phyloP scores from a whole-genome alignment of 2,329 filamentous ascomycete genomes.

The Cladophialophora immunda region DNA sequence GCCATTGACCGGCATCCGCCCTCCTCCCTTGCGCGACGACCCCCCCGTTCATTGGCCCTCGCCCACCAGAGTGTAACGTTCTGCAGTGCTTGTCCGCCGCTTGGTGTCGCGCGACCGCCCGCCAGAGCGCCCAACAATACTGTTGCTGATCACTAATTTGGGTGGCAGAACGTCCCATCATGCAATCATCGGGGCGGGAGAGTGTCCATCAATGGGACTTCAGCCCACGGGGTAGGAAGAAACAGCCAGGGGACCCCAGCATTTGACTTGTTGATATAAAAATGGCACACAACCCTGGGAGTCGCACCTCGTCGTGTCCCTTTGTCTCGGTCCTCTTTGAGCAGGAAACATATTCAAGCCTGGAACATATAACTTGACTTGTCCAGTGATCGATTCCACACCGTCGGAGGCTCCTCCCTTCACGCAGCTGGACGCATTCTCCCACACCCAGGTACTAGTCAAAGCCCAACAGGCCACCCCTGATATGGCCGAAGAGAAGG shows the following conservation, averaged over 20 bases:
- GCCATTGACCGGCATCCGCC: constrained; percentile 16
- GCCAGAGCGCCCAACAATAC: constrained; percentile 1
- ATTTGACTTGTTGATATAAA: constrained; percentile 18
- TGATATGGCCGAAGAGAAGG: constrained; percentile 19
- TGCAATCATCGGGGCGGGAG: neutral
- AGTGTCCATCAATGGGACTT: neutral
- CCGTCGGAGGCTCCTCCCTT: neutral
- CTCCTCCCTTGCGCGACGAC: neutral
- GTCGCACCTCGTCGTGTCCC: neutral
- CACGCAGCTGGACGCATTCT: neutral
- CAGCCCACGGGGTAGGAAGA: constrained; percentile 23
- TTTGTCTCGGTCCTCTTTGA: neutral
- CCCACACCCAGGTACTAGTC: neutral
- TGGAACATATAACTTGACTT: neutral
- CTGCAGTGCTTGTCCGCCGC: constrained; percentile 10
- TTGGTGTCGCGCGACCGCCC: constrained; percentile 12
- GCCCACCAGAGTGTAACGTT: constrained; percentile 9
- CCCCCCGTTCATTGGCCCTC: constrained; percentile 6
- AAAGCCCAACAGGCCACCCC: constrained; percentile 1
- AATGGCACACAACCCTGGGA: neutral
- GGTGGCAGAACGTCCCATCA: constrained; percentile 1
- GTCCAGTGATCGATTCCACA: neutral
- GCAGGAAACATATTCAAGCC: neutral
- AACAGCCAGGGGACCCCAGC: constrained; percentile 16
- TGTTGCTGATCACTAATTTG: constrained; percentile 11